Evolutionary conservation across 108 stramenopile species (phyloP).

Genomic region (Epithemia pelagica): DNA sequence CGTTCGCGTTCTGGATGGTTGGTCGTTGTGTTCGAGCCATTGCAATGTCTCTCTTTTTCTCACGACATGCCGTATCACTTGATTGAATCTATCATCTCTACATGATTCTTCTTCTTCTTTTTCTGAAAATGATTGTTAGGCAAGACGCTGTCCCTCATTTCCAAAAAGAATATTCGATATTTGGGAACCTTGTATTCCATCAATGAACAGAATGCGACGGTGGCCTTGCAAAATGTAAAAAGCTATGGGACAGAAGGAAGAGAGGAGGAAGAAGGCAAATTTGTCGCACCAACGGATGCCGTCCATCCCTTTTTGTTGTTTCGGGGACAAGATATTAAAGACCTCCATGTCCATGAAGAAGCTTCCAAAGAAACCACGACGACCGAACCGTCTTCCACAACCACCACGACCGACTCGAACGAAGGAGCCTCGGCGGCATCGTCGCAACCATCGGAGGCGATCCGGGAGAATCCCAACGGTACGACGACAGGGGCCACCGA

Average conservation of each 20-base stretch:
- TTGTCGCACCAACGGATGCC: constrained; percentile 72
- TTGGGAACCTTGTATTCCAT: constrained; percentile 90
- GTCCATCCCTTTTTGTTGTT: constrained; percentile 87
- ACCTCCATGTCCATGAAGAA: constrained; percentile 91
- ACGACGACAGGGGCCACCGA: neutral
- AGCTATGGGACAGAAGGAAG: constrained; percentile 93
- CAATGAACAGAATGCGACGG: constrained; percentile 86
- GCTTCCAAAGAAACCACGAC: constrained; percentile 5
- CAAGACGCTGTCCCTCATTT: constrained; percentile 87
- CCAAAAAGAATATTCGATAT: constrained; percentile 96
- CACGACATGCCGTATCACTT: too few species aligned
- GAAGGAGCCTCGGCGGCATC: neutral
- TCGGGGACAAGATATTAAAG: constrained; percentile 92
- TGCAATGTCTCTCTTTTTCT: too few species aligned
- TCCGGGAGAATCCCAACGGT: constrained; percentile 1
- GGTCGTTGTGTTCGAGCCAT: too few species aligned
- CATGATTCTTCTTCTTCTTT: too few species aligned
- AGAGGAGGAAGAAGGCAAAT: constrained; percentile 58
- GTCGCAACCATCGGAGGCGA: constrained; percentile 15
- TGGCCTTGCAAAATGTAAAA: constrained; percentile 88
- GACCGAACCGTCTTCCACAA: constrained; percentile 2
- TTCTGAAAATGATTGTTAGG: too few species aligned
- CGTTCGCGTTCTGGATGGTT: too few species aligned
- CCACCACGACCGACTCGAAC: neutral
- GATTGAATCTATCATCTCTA: too few species aligned